Percentiles rank a stretch among this genome's conserved stretches.
These are phyloP conservation scores for Trichothecium roseum DNA, from an alignment of 2,329 filamentous ascomycete genomes.

Conservation along the genomic window DNA sequence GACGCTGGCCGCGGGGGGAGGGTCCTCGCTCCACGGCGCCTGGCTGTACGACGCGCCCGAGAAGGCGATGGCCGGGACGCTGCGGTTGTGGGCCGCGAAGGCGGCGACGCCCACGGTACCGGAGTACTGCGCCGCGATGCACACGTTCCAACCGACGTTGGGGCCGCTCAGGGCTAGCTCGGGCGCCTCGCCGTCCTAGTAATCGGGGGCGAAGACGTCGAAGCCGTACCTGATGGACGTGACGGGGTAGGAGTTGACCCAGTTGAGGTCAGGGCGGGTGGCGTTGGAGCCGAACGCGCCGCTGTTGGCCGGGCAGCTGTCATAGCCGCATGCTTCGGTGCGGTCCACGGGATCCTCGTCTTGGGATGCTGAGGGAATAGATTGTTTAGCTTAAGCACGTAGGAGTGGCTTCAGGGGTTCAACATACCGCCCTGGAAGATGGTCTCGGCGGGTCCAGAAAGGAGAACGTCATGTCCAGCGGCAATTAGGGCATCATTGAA, in stretches of 20 bases:
- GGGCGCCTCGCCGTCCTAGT: constrained; percentile 40
- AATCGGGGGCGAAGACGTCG: constrained; percentile 38
- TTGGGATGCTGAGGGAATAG: constrained; percentile 32
- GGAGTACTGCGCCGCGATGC: constrained; percentile 43
- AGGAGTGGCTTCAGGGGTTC: neutral
- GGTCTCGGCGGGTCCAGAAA: constrained; percentile 58
- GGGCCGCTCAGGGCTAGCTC: constrained; percentile 58
- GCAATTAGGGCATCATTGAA: constrained; percentile 44
- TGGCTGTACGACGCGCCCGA: constrained; percentile 40
- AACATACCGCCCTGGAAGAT: constrained; percentile 49
- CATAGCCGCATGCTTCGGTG: constrained; percentile 44
- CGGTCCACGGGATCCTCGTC: constrained; percentile 34
- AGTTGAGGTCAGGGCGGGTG: constrained; percentile 50
- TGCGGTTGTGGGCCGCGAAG: constrained; percentile 41
- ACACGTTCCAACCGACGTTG: constrained; percentile 51
- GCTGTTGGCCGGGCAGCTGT: constrained; percentile 48
- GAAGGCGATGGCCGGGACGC: constrained; percentile 60
- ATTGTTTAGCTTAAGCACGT: neutral
- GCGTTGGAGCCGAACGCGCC: constrained; percentile 46
- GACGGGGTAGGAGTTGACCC: constrained; percentile 61
- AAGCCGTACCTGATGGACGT: constrained; percentile 56
- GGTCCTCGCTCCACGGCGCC: constrained; percentile 42
- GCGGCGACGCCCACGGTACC: constrained; percentile 58
- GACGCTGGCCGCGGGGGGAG: constrained; percentile 39
- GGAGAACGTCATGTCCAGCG: constrained; percentile 49